phyloP scores from a whole-genome alignment of 129 eudicot genomes.

The Pulicaria dysenterica region DNA sequence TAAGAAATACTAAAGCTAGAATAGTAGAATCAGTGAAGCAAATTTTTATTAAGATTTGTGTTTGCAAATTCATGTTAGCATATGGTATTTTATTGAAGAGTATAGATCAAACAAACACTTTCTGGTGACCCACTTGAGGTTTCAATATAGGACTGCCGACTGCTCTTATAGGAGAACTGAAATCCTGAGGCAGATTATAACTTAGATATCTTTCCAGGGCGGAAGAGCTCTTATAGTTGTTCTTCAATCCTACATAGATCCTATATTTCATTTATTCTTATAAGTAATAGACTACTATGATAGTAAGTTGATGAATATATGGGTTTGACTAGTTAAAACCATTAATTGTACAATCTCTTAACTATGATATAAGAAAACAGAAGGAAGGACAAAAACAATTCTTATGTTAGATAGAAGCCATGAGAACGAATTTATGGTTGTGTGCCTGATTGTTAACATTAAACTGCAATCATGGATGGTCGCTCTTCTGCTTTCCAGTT shows the following conservation, averaged over 20 bases:
- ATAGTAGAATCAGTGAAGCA: not conserved
- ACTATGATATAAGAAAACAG: no score
- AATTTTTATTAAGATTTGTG: not conserved
- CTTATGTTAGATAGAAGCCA: no score
- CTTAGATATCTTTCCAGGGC: not conserved
- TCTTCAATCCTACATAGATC: not conserved
- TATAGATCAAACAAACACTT: conserved; percentile 14
- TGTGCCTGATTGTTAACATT: no score
- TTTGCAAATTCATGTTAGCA: conserved; percentile 5
- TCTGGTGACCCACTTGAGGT: not conserved
- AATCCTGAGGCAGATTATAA: conserved; percentile 7
- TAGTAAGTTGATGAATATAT: not conserved
- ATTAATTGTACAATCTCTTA: not conserved
- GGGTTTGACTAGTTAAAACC: not conserved
- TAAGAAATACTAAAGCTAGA: not conserved
- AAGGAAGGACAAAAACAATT: no score
- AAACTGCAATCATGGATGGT: no score
- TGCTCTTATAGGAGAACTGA: conserved; percentile 14
- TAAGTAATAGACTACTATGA: not conserved
- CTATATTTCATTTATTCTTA: conserved; percentile 9
- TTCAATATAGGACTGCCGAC: not conserved
- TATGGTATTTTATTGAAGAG: not conserved
- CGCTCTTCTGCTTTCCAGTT: no score
- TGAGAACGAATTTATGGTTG: no score
- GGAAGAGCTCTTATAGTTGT: not conserved